phyloP scores from a whole-genome alignment of 1,139 yeast genomes.

The Meyerozyma sp. region DNA sequence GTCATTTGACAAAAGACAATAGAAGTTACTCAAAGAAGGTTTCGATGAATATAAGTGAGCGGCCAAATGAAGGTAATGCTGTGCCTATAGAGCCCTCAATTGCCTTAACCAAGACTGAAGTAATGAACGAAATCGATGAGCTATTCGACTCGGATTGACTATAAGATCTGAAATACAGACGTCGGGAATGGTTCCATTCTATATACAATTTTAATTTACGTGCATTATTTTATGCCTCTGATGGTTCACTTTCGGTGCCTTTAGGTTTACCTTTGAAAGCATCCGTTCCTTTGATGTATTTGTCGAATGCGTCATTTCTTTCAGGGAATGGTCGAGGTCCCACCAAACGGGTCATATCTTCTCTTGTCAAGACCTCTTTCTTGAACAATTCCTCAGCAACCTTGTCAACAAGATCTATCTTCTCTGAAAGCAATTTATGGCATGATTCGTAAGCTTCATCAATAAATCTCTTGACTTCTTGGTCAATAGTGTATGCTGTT shows the following conservation, averaged over 20 bases:
- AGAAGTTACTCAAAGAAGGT: neutral
- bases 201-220: neutral
- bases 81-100: neutral
- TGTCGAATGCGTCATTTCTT: slow-evolving; percentile 75
- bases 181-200: neutral
- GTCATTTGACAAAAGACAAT: neutral
- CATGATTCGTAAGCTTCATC: slow-evolving; percentile 51
- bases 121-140: neutral
- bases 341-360: slow-evolving; percentile 68
- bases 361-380: slow-evolving; percentile 74
- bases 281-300: slow-evolving; percentile 52
- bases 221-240: neutral
- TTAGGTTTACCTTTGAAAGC: slow-evolving; percentile 18
- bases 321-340: slow-evolving; percentile 79
- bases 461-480: slow-evolving; percentile 60
- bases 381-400: slow-evolving; percentile 64
- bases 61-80: neutral
- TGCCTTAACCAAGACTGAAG: neutral
- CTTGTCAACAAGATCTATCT: slow-evolving; percentile 55
- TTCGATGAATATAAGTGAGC: neutral
- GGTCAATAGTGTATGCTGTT: slow-evolving; percentile 62
- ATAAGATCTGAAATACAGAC: neutral
- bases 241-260: neutral
- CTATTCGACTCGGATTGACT: neutral
- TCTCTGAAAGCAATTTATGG: slow-evolving; percentile 48